Evolutionary conservation across 176 grass and related monocot species (phyloP).

Genomic region (Carex parvula): DNA sequence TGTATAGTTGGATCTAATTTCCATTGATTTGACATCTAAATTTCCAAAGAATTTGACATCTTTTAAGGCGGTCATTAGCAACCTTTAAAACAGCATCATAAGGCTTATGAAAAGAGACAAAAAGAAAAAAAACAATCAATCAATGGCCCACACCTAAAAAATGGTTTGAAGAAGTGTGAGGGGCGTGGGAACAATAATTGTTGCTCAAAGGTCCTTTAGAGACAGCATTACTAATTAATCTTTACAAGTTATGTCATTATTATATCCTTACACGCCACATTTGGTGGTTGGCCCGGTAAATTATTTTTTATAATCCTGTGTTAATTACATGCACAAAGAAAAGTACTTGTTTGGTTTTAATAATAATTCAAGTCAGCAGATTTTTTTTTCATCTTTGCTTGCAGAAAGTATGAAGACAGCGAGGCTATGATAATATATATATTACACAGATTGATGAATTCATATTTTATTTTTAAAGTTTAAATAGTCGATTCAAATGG

Average conservation of each 20-base stretch:
- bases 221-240: not conserved
- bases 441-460: too few relatives aligned
- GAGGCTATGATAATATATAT: too few relatives aligned
- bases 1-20: not conserved
- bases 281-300: not conserved
- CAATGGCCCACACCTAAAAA: not conserved
- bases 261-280: conserved; percentile 14
- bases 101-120: not conserved
- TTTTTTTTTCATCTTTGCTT: not conserved
- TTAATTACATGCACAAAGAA: conserved; percentile 3
- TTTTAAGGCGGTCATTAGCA: not conserved
- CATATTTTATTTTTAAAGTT: too few relatives aligned
- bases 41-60: not conserved
- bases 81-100: not conserved
- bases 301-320: not conserved
- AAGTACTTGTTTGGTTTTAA: conserved; percentile 8
- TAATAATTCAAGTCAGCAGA: not conserved
- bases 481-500: too few relatives aligned
- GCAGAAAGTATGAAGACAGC: not conserved
- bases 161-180: not conserved
- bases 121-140: not conserved
- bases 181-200: conserved; percentile 19
- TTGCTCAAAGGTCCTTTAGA: conserved; percentile 12
- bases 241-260: not conserved
- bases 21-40: too few relatives aligned